A percentile compares a stretch with the other conserved stretches of the same genome.
Evolutionary conservation across 1,139 yeast genomes (phyloP).

Genomic region (Scheffersomyces titani): DNA sequence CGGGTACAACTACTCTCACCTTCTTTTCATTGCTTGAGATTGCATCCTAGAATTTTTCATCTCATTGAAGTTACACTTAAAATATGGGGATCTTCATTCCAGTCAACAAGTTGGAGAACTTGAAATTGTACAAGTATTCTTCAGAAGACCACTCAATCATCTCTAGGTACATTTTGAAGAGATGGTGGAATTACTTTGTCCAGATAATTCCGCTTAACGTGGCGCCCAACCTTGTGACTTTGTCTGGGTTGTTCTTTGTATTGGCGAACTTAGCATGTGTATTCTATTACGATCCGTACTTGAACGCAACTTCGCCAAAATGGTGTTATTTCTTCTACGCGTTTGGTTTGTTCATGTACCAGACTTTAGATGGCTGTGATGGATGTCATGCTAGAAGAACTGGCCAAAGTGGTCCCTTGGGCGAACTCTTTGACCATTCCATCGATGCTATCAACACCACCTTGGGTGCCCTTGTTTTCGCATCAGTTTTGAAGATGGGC

Average conservation of each 20-base stretch:
- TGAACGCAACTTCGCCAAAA: conserved; percentile 61
- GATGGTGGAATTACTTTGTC: conserved; percentile 77
- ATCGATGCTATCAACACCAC: conserved; percentile 91
- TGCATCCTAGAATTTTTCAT: not conserved
- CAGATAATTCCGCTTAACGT: conserved; percentile 75
- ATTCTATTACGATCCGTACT: conserved; percentile 72
- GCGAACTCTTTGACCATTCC: conserved; percentile 93
- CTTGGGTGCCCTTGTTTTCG: conserved; percentile 70
- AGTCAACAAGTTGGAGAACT: conserved; percentile 55
- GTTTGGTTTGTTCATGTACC: conserved; percentile 82
- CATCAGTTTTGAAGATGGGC: conserved; percentile 73
- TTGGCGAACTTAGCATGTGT: conserved; percentile 63
- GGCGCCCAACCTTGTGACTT: conserved; percentile 89
- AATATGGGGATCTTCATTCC: conserved; percentile 77
- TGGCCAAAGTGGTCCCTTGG: conserved; percentile 92
- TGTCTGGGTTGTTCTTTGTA: conserved; percentile 74
- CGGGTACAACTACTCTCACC: not conserved
- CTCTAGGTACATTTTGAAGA: conserved; percentile 73
- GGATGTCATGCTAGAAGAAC: conserved; percentile 94
- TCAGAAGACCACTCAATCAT: conserved; percentile 82
- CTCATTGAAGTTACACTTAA: too few relatives aligned
- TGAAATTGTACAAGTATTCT: conserved; percentile 66
- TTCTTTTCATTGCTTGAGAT: too few relatives aligned
- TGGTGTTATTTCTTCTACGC: conserved; percentile 87
- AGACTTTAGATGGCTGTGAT: conserved; percentile 95